Conservation (phyloP, 2,329 filamentous ascomycete species). For the Colletotrichum abscissum region DNA sequence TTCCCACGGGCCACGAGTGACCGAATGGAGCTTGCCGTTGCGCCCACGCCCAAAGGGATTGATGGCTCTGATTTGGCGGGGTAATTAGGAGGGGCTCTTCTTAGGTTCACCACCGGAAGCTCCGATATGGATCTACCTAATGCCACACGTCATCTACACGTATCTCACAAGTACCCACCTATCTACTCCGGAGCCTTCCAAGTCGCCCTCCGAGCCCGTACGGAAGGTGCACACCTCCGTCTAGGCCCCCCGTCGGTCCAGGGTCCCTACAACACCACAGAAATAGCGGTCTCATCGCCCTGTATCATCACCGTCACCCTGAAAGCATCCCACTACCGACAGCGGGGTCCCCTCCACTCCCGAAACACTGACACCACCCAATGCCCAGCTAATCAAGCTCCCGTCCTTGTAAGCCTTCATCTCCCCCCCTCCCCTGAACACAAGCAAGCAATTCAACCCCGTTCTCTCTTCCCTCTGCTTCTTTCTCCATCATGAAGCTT, state of each 20-base stretch:
- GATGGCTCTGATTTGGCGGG: conserved; percentile 34
- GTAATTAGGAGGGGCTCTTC: conserved; percentile 8
- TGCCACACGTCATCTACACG: not conserved
- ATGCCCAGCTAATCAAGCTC: conserved; percentile 28
- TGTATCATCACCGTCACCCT: conserved; percentile 6
- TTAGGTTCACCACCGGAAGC: not conserved
- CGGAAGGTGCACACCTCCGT: not conserved
- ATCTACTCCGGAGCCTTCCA: not conserved
- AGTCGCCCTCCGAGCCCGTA: not conserved
- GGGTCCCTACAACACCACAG: conserved; percentile 17
- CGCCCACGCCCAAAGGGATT: not conserved
- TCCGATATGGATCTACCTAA: conserved; percentile 18
- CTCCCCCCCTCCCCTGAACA: conserved; percentile 16
- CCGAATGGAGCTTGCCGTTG: conserved; percentile 24
- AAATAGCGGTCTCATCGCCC: conserved; percentile 24
- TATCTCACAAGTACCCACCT: not conserved
- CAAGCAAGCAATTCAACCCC: conserved; percentile 18
- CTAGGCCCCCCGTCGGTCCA: not conserved
- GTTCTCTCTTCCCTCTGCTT: not conserved
- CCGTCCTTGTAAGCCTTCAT: conserved; percentile 35
- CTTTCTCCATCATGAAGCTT: conserved; percentile 19
- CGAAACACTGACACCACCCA: conserved; percentile 32
- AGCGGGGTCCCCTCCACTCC: conserved; percentile 33
- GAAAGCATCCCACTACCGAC: conserved; percentile 29
- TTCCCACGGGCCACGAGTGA: conserved; percentile 5